Evolutionary conservation across 106 monocot species (phyloP).

Genomic region (Allium cepa): DNA sequence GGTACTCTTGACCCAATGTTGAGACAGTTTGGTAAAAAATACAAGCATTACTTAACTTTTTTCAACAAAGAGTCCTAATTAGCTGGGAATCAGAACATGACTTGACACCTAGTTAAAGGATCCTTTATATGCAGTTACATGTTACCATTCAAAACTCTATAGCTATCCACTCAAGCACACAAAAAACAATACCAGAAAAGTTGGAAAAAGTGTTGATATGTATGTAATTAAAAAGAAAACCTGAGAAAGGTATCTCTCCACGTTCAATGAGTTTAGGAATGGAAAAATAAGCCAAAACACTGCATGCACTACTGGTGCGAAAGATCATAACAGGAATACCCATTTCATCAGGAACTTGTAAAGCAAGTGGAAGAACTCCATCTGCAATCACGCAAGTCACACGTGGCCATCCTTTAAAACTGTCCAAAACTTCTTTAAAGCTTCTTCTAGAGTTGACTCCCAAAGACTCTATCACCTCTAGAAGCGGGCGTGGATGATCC

Average conservation of each 20-base stretch:
- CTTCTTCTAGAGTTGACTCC: not conserved
- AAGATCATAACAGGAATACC: constrained; percentile 22
- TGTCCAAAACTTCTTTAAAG: constrained; percentile 5
- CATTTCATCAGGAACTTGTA: constrained; percentile 13
- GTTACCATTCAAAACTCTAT: no score
- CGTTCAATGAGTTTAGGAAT: constrained; percentile 20
- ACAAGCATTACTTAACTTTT: no score
- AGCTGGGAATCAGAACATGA: no score
- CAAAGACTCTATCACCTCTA: constrained; percentile 8
- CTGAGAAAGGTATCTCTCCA: constrained; percentile 28
- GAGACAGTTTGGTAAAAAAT: no score
- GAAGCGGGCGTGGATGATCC: constrained; percentile 6
- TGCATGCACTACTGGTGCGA: constrained; percentile 26
- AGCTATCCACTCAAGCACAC: no score
- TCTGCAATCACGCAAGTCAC: constrained; percentile 30
- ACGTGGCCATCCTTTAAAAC: constrained; percentile 5
- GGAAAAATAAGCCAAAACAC: constrained; percentile 23
- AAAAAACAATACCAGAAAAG: no score
- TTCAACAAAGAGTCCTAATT: no score
- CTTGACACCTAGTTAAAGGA: no score
- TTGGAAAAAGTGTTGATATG: no score
- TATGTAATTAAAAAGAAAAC: not conserved
- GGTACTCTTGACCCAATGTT: no score
- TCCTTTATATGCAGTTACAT: no score
- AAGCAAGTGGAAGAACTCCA: constrained; percentile 9